phyloP scores from a whole-genome alignment of 108 stramenopile species.

The Nitzschia palea region DNA sequence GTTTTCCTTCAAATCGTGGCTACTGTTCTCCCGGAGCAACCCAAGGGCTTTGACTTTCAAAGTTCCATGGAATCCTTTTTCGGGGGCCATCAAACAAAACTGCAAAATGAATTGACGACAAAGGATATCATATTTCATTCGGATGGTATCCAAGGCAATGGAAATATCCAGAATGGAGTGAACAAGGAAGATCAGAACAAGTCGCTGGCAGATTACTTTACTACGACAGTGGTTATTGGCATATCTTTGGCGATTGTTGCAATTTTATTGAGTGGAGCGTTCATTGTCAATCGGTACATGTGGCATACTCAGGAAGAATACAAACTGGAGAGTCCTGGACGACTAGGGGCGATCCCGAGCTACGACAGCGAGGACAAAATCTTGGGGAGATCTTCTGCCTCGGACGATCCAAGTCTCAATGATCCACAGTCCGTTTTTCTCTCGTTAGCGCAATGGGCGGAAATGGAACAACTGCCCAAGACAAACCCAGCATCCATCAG shows the following conservation, averaged over 20 bases:
- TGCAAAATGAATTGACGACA: background rate
- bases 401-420: background rate
- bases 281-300: conserved; percentile 1
- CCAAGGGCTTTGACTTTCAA: background rate
- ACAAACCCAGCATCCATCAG: background rate
- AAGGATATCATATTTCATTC: background rate
- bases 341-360: background rate
- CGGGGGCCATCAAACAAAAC: background rate
- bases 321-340: background rate
- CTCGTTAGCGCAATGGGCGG: conserved; percentile 8
- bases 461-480: no score
- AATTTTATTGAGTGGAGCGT: background rate
- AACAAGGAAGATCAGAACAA: background rate
- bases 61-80: conserved; percentile 10
- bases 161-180: background rate
- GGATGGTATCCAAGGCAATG: background rate
- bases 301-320: background rate
- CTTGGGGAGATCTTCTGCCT: background rate
- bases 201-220: background rate
- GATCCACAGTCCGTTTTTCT: conserved; percentile 12
- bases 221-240: conserved; percentile 1
- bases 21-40: background rate
- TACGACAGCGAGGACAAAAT: background rate
- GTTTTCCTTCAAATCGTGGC: conserved; percentile 2
- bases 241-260: background rate